A percentile compares a stretch with the other conserved stretches of the same genome.
phyloP scores from a whole-genome alignment of 2,329 filamentous ascomycete species.

The Thielaviopsis populi region DNA sequence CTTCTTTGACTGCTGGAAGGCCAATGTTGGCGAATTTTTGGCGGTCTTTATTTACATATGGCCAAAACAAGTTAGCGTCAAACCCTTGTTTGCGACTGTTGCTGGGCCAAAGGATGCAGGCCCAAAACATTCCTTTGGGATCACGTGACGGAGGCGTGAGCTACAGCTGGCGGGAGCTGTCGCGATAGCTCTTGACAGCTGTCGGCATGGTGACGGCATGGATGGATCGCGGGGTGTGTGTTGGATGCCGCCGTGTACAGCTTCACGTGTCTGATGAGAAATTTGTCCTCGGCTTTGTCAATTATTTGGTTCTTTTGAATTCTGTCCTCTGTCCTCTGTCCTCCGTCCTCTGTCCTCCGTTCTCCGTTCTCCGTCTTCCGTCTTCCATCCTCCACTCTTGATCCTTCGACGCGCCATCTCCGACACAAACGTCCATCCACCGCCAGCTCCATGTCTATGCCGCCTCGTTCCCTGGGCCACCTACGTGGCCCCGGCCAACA shows the following conservation, averaged over 20 bases:
- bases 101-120: background rate
- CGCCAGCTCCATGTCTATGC: constrained; percentile 2
- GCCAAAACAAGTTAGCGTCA: background rate
- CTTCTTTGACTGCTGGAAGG: background rate
- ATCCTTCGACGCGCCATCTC: background rate
- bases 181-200: background rate
- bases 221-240: background rate
- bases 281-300: too few relatives aligned
- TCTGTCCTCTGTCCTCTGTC: background rate
- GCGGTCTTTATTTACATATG: constrained; percentile 1
- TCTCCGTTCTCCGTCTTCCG: too few relatives aligned
- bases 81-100: background rate
- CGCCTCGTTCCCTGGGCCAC: constrained; percentile 30
- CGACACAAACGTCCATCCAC: too few relatives aligned
- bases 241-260: too few relatives aligned
- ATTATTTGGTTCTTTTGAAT: too few relatives aligned
- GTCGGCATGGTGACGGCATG: background rate
- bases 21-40: background rate
- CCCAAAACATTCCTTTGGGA: background rate
- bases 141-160: background rate
- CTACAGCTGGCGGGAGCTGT: background rate
- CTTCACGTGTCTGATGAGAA: too few relatives aligned
- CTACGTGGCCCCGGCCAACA: constrained; percentile 44
- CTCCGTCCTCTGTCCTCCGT: background rate
- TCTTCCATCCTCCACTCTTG: background rate